phyloP scores from a whole-genome alignment of 148 eudicot species.

The Arctostaphylos glauca region DNA sequence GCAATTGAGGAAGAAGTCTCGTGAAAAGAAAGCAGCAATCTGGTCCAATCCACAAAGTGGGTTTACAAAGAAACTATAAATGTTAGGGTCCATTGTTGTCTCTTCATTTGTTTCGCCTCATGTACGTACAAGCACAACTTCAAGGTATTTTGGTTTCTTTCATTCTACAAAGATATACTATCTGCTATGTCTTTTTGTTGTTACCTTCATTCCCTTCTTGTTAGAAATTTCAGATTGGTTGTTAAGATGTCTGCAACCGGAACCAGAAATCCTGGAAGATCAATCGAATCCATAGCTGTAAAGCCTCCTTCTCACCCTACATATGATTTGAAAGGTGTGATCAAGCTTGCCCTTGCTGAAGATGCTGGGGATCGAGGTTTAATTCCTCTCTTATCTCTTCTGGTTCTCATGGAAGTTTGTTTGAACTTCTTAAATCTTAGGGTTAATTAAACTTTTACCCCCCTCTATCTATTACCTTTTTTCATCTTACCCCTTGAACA shows the following conservation, averaged over 20 bases:
- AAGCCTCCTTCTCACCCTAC: conserved; percentile 87
- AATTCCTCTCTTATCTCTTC: background rate
- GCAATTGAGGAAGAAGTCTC: conserved; percentile 5
- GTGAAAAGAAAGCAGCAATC: conserved; percentile 3
- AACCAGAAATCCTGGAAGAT: conserved; percentile 17
- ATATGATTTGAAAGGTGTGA: conserved; percentile 82
- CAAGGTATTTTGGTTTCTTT: conserved; percentile 22
- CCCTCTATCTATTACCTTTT: no score
- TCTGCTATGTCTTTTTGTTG: background rate
- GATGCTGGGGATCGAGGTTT: conserved; percentile 84
- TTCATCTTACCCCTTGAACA: no score
- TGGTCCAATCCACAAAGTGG: background rate
- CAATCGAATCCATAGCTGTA: conserved; percentile 26
- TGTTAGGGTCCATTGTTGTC: conserved; percentile 10
- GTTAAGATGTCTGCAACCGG: conserved; percentile 33
- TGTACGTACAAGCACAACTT: conserved; percentile 8
- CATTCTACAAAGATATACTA: background rate
- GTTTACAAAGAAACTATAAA: background rate
- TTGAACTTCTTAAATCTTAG: background rate
- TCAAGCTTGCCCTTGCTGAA: conserved; percentile 85
- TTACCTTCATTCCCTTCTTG: background rate
- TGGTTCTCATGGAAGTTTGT: background rate
- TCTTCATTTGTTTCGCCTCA: conserved; percentile 15
- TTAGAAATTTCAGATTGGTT: conserved; percentile 25
- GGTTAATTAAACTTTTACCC: no score